phyloP scores from a whole-genome alignment of 2,329 filamentous ascomycete genomes.

The Colletotrichum tropicale region DNA sequence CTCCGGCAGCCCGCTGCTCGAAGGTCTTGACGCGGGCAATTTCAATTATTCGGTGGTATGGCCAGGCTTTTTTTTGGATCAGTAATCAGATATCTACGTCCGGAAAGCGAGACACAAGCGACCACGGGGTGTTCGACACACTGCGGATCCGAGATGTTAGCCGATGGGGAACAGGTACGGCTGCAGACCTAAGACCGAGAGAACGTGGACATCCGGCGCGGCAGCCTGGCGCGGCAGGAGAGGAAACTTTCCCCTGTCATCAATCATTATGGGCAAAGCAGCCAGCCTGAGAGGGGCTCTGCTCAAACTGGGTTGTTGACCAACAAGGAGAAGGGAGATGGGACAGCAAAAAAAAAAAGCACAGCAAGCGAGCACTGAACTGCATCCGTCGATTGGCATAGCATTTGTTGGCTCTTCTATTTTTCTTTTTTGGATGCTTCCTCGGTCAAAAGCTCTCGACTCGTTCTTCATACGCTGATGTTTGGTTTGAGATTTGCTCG shows the following conservation, averaged over 20 bases:
- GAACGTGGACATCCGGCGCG: not conserved
- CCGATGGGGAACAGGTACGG: not conserved
- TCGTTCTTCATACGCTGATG: not conserved
- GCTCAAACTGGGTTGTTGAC: not conserved
- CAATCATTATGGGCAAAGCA: not conserved
- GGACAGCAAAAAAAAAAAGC: not conserved
- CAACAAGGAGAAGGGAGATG: not conserved
- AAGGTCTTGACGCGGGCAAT: not conserved
- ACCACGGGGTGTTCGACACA: not conserved
- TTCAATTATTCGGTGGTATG: not conserved
- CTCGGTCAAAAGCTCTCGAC: not conserved
- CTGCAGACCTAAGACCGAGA: not conserved
- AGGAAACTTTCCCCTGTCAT: not conserved
- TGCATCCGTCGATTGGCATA: not conserved
- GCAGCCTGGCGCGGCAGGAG: not conserved
- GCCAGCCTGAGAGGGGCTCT: not conserved
- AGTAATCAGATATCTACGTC: not conserved
- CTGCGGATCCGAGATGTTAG: not conserved
- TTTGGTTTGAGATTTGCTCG: not conserved
- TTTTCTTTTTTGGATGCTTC: not conserved
- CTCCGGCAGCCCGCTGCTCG: too few relatives aligned
- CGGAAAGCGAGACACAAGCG: not conserved
- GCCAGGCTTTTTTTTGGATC: not conserved
- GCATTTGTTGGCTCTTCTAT: not conserved
- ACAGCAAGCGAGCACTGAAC: slow-evolving; percentile 17